A percentile compares a stretch with the other conserved stretches of the same genome.
phyloP scores from a whole-genome alignment of 179 eudicot genomes.

The Actinidia chinensis region DNA sequence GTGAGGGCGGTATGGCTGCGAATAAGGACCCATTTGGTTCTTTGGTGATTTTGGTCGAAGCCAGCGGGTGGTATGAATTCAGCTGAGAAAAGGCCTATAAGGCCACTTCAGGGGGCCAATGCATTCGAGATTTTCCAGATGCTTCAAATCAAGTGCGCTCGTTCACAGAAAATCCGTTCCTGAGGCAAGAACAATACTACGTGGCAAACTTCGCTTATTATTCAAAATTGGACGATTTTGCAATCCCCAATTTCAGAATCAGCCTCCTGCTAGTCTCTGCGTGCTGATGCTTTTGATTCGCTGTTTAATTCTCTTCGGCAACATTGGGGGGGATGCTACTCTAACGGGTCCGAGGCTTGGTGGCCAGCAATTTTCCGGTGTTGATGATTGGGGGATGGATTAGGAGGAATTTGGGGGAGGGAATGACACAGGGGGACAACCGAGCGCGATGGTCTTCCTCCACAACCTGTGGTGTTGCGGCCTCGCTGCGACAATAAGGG shows the following conservation, averaged over 20 bases:
- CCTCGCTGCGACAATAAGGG: slow-evolving; percentile 80
- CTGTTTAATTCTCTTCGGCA: slow-evolving; percentile 49
- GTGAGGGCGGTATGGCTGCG: slow-evolving; percentile 41
- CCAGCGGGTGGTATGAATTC: slow-evolving; percentile 43
- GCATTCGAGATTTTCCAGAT: slow-evolving; percentile 65
- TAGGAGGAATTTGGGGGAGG: slow-evolving; percentile 52
- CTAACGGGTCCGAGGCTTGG: slow-evolving; percentile 26
- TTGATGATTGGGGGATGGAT: slow-evolving; percentile 70
- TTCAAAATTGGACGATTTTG: slow-evolving; percentile 48
- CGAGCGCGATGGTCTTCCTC: slow-evolving; percentile 94
- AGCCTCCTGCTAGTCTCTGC: slow-evolving; percentile 44
- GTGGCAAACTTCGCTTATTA: slow-evolving; percentile 29
- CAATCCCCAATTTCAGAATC: slow-evolving; percentile 36
- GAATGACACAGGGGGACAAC: slow-evolving; percentile 62
- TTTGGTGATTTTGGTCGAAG: slow-evolving; percentile 63
- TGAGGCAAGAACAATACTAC: slow-evolving; percentile 25
- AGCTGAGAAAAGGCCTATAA: slow-evolving; percentile 29
- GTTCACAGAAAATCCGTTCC: slow-evolving; percentile 28
- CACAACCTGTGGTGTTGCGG: slow-evolving; percentile 83
- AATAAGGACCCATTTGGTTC: slow-evolving; percentile 82
- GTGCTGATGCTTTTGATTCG: slow-evolving; percentile 57
- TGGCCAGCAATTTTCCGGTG: slow-evolving; percentile 53
- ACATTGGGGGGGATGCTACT: slow-evolving; percentile 30
- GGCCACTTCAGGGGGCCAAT: slow-evolving; percentile 34
- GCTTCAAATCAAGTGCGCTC: slow-evolving; percentile 45